phyloP scores from a whole-genome alignment of 805 yeast species.

The Metschnikowia rubicola region DNA sequence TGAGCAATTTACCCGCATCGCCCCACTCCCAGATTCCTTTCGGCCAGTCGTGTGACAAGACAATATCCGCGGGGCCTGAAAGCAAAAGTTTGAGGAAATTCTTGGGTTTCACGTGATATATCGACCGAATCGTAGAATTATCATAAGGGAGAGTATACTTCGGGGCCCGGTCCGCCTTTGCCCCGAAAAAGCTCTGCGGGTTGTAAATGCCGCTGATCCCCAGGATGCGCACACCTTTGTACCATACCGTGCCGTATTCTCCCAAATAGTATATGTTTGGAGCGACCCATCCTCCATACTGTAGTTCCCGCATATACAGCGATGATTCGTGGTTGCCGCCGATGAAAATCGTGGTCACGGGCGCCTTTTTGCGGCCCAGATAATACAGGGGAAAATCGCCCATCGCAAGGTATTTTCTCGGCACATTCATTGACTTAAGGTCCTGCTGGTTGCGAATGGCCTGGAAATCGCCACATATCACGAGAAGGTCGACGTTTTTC shows the following conservation, averaged over 20 bases:
- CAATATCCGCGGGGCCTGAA: conserved; percentile 45
- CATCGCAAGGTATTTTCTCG: conserved; percentile 64
- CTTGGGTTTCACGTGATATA: conserved; percentile 70
- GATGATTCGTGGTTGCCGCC: conserved; percentile 98
- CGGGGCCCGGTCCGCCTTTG: conserved; percentile 3
- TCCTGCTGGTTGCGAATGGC: conserved; percentile 66
- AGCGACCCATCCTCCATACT: conserved; percentile 91
- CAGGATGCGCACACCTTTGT: conserved; percentile 68
- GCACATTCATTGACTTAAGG: conserved; percentile 68
- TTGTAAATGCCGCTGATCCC: conserved; percentile 87
- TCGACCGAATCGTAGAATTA: conserved; percentile 46
- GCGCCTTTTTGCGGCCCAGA: conserved; percentile 57
- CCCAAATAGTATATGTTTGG: conserved; percentile 86
- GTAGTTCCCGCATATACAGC: conserved; percentile 65
- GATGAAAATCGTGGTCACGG: conserved; percentile 72
- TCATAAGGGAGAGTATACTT: conserved; percentile 44
- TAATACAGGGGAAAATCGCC: conserved; percentile 84
- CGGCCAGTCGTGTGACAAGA: conserved; percentile 95
- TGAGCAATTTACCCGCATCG: conserved; percentile 45
- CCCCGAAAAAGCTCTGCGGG: conserved; percentile 24
- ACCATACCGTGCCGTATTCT: conserved; percentile 68
- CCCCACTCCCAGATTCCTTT: conserved; percentile 70
- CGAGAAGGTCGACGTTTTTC: conserved; percentile 36
- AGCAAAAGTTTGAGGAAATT: conserved; percentile 56
- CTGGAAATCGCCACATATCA: conserved; percentile 92